Evolutionary conservation across 129 eudicot genomes (phyloP).

Genomic region (Lactuca saligna): DNA sequence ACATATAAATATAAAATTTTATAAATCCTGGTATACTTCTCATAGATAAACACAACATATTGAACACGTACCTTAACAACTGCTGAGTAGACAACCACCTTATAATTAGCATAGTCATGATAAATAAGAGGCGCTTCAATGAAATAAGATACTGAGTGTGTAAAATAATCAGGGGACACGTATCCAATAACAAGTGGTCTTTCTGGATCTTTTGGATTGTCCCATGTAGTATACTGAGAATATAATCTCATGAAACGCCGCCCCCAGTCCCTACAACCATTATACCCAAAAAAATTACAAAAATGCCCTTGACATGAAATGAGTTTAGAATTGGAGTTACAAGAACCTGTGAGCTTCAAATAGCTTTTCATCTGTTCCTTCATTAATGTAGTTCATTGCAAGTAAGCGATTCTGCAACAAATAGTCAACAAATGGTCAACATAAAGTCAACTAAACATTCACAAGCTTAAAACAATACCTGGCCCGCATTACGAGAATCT

Average conservation of each 20-base stretch:
- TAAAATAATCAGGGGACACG: slow-evolving; percentile 96
- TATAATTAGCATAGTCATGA: slow-evolving; percentile 74
- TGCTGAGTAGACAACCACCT: slow-evolving; percentile 90
- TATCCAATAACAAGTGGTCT: slow-evolving; percentile 90
- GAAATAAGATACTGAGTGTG: slow-evolving; percentile 96
- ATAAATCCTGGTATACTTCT: too few species aligned
- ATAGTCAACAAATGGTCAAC: not conserved
- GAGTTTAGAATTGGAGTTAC: slow-evolving; percentile 17
- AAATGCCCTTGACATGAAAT: slow-evolving; percentile 1
- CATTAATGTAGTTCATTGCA: slow-evolving; percentile 96
- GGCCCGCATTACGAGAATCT: slow-evolving; percentile 99
- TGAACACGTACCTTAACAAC: slow-evolving; percentile 80
- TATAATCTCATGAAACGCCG: slow-evolving; percentile 77
- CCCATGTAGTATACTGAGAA: slow-evolving; percentile 82
- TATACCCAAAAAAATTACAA: not conserved
- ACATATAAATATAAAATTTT: not conserved
- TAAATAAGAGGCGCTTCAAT: slow-evolving; percentile 84
- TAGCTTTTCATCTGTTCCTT: slow-evolving; percentile 84
- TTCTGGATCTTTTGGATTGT: slow-evolving; percentile 85
- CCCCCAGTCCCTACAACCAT: slow-evolving; percentile 86
- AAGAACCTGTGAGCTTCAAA: slow-evolving; percentile 88
- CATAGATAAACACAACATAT: slow-evolving; percentile 3
- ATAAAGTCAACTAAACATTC: not conserved
- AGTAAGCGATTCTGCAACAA: slow-evolving; percentile 86
- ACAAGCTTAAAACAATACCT: slow-evolving; percentile 48